phyloP scores from a whole-genome alignment of 2,329 filamentous ascomycete genomes.

The Fusarium pseudonygamai region DNA sequence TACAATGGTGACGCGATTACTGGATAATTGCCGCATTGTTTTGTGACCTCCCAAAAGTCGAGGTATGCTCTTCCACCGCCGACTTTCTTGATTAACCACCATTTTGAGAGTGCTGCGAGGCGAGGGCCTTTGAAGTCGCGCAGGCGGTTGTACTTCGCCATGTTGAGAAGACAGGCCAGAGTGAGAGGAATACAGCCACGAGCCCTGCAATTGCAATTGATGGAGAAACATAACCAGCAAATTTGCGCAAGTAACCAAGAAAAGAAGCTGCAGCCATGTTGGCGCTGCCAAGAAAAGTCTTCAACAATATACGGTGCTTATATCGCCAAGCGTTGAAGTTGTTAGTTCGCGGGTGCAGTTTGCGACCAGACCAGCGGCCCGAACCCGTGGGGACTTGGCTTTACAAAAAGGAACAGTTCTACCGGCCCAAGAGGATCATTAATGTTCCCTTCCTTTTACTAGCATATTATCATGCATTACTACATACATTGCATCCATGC shows the following conservation, averaged over 20 bases:
- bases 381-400: background rate
- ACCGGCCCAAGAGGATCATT: background rate
- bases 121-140: conserved; percentile 53
- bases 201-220: conserved; percentile 15
- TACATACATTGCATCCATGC: background rate
- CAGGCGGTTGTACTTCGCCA: conserved; percentile 49
- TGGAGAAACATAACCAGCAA: background rate
- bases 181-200: background rate
- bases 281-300: background rate
- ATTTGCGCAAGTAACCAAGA: background rate
- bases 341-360: background rate
- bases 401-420: background rate
- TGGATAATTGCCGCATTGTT: conserved; percentile 47
- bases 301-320: too few species aligned
- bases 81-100: conserved; percentile 50
- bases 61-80: conserved; percentile 47
- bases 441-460: background rate
- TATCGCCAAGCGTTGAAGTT: background rate
- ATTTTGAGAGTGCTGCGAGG: conserved; percentile 50
- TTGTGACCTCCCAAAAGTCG: conserved; percentile 48
- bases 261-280: conserved; percentile 11
- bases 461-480: background rate
- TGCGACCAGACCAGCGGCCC: conserved; percentile 1
- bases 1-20: background rate
- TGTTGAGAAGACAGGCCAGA: conserved; percentile 31